Evolutionary conservation across 2,329 filamentous ascomycete genomes (phyloP), one percentile per base, ranked within the genome.

Genomic region (Trichoderma sp.): DNA sequence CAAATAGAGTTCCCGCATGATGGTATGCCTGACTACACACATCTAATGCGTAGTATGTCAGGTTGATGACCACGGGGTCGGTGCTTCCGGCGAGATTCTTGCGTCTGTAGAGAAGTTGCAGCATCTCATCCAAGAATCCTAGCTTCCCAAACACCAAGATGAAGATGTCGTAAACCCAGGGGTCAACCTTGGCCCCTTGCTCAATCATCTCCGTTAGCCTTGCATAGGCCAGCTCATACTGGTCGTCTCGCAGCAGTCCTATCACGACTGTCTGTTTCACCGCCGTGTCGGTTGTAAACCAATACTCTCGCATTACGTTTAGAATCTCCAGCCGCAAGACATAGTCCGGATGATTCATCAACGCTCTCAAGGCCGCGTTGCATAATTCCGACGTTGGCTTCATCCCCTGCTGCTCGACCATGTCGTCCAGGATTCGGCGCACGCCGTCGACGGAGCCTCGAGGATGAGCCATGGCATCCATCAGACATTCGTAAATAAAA

Each of bases 311-410:
- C 90, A 95, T 93, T 67, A 90, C 89, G 65, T 87, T 81, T 45
- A 97, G 80, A 4, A 97, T 84, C 39, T 89, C 84, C 64, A 87
- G 85, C 39, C 93, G 89, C 27, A 95, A 80, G 6, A 93, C 72
- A 73, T 96, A 94, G 78, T 98, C 92, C 0, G 94, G 92, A 76
- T 98, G 95, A 9, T 95, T 87, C 0, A 92, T 87, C 27, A 97
- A 83, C 5, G 87, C 90, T 83, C 91, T 70, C 22, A 97, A 80
- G 2, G 90, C 87, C 70, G 87, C 87, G 77, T 94, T 89, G 73
- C 92, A 94, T 2, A 91, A 84, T 4, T 83, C 83, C 1, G 84
- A 84, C 71, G 93, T 91, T 8, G 88, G 83, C 50, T 86, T 80
- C 53, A 97, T 82, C 0, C 82, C 84, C 50, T 84, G 81, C 1